Evolutionary conservation across 2,329 filamentous ascomycete species (phyloP), one percentile per base, ranked within the genome.

Genomic region (Phyllosticta capitalensis): DNA sequence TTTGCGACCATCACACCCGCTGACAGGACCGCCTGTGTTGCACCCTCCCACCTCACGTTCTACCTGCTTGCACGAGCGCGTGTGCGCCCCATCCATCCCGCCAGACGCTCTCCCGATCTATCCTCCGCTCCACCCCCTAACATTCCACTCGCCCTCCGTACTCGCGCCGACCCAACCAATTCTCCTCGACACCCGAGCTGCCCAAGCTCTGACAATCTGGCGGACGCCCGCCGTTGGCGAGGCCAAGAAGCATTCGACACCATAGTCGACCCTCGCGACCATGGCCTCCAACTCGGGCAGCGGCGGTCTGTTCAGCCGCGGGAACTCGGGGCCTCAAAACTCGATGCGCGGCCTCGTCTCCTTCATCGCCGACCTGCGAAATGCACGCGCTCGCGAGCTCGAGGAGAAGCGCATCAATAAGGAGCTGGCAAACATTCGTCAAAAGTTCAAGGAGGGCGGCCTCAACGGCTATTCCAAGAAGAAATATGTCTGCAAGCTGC

Each of bases 381-480:
- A 99, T 74, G 94, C 94, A 58, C 83, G 94, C 74, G 94, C 95
- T 53, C 84, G 95, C 63, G 94, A 99, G 74, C 78, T 99, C 64
- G 94, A 99, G 74, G 94, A 99, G 80, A 99, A 99, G 82, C 84
- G 94, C 71, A 97, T 99, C 79, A 99, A 99, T 76, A 99, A 99
- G 79, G 94, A 99, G 78, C 78, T 99, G 74, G 94, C 94, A 71
- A 99, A 99, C 72, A 99, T 99, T 73, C 86, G 90, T 70, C 90
- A 96, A 78, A 97, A 97, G 77, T 99, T 97, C 80, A 96, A 95
- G 82, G 89, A 94, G 73, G 92, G 91, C 64, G 94, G 83, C 71
- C 79, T 99, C 61, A 96, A 88, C 71, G 95, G 94, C 65, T 99
- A 99, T 72, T 91, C 96, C 80, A 96, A 95, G 81, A 99, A 99